Percentiles rank a stretch among this genome's conserved stretches.
Evolutionary conservation across 306 rosid genomes (phyloP).

Genomic region (Rosa multiflora): DNA sequence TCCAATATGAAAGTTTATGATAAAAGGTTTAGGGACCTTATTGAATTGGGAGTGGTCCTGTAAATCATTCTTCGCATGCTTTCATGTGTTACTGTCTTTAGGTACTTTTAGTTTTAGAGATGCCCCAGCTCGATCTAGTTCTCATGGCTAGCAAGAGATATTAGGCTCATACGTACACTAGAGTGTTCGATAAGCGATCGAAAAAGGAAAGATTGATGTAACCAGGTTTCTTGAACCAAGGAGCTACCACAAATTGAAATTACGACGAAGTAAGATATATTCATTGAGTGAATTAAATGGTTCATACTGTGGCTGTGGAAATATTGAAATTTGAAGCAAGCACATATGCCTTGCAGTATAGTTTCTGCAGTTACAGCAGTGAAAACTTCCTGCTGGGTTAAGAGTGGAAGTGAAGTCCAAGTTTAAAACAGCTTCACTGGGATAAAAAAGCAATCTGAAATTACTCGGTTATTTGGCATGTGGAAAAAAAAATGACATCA

Average conservation of each 20-base stretch:
- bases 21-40: not conserved
- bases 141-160: not conserved
- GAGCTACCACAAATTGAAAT: not conserved
- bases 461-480: too few relatives aligned
- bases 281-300: not conserved
- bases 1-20: not conserved
- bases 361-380: not conserved
- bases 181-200: constrained; percentile 9
- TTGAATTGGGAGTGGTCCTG: constrained; percentile 27
- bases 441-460: too few relatives aligned
- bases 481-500: too few relatives aligned
- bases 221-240: not conserved
- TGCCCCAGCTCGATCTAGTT: not conserved
- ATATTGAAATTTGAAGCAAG: not conserved
- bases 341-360: not conserved
- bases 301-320: not conserved
- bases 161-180: not conserved
- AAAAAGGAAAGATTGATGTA: constrained; percentile 8
- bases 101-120: not conserved
- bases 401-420: constrained; percentile 14
- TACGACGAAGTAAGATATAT: not conserved
- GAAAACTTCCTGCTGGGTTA: not conserved
- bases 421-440: not conserved
- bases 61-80: constrained; percentile 6
- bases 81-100: constrained; percentile 8